Base-by-base conservation (phyloP, 1,139 yeast species). In the Kodamaea plutei region DNA sequence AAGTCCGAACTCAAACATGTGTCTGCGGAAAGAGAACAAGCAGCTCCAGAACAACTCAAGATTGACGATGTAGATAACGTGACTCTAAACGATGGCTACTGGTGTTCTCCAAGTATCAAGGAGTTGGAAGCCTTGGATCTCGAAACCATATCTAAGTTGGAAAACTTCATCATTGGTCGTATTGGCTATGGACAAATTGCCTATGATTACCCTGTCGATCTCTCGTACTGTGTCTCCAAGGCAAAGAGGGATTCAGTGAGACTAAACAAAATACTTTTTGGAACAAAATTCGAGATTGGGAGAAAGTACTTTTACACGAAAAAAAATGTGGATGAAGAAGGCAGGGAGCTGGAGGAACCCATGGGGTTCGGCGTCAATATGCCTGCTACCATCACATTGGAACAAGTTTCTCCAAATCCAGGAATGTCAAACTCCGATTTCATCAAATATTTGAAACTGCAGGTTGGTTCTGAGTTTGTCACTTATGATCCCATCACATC, bases 381-480 rank as follows among this genome's bases (percentile, higher is more conserved):
- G 10, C 95, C 95, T 2, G 93, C 96, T 0, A 80, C 84, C 0
- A 77, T 88, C 4, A 79, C 93, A 0, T 52, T 88, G 25, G 94
- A 84, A 48, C 73, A 76, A 24, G 69, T 42, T 3, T 19, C 78
- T 13, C 73, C 66, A 41, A 53, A 59, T 4, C 41, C 48, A 22
- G 48, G 53, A 10, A 39, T 38, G 16, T 40, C 57, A 12, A 29
- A 53, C 20, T 37, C 68, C 13, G 54, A 51, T 2, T 64, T 58
- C 30, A 73, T 83, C n/a, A 68, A 66, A 28, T 64, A 61, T 35
- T 61, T 81, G 34, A 59, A 72, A 40, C 69, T 64, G 29, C 60
- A 56, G 36, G 44, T 46, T 3, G 95, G 91, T 4, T 84, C 83
- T 76, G 81, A 81, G 39, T 85, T 82, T 52, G 64, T 88, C 7